Evolutionary conservation across 2,329 filamentous ascomycete genomes (phyloP).

Genomic region (Penicillium sp.): DNA sequence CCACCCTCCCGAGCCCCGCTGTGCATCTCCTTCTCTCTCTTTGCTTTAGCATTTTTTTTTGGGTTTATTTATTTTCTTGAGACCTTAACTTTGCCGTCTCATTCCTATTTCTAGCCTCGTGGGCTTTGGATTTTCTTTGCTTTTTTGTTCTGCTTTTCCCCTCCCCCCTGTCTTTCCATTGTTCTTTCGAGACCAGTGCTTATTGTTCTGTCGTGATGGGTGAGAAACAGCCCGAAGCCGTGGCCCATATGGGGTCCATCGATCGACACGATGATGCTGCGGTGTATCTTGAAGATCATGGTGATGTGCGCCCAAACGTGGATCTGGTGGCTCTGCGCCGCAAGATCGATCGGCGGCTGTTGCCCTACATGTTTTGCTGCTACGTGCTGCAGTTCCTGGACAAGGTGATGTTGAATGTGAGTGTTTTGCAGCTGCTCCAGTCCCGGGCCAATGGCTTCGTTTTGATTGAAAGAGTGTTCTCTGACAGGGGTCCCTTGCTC

Average conservation of each 20-base stretch:
- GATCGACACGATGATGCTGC: conserved; percentile 27
- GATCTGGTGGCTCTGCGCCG: conserved; percentile 32
- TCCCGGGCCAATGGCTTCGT: background rate
- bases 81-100: background rate
- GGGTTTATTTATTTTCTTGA: background rate
- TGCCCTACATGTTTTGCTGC: conserved; percentile 39
- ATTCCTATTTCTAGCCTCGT: background rate
- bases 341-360: conserved; percentile 37
- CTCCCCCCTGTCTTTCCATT: background rate
- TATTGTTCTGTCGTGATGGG: conserved; percentile 17
- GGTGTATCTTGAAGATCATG: conserved; percentile 27
- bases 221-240: conserved; percentile 17
- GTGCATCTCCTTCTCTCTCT: background rate
- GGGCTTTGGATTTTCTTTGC: background rate
- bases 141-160: background rate
- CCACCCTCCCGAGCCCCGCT: background rate
- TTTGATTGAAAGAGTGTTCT: background rate
- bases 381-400: conserved; percentile 42
- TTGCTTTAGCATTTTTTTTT: background rate
- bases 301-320: conserved; percentile 12
- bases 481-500: background rate
- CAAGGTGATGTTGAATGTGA: conserved; percentile 38
- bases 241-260: background rate
- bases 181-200: background rate
- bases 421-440: conserved; percentile 2